Evolutionary conservation across 768 basidiomycete species (phyloP).

Genomic region (Boletus edulis): DNA sequence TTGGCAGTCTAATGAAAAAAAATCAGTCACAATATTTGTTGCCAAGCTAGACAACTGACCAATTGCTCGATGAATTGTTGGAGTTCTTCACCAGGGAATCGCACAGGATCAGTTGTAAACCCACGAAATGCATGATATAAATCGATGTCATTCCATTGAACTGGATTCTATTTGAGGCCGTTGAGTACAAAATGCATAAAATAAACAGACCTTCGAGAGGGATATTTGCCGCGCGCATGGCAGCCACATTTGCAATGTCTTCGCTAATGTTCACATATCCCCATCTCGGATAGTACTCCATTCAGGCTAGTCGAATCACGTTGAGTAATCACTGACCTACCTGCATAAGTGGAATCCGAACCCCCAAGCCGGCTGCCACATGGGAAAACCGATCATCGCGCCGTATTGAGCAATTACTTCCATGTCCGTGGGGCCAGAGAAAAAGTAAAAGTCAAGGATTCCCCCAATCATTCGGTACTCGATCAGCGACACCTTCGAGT

Average conservation of each 20-base stretch:
- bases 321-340: conserved; percentile 25
- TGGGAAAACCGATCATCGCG: conserved; percentile 61
- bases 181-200: not conserved
- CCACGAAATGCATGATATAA: conserved; percentile 66
- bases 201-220: conserved; percentile 64
- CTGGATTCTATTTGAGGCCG: conserved; percentile 29
- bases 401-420: conserved; percentile 73
- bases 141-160: conserved; percentile 81
- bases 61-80: conserved; percentile 52
- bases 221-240: conserved; percentile 65
- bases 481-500: conserved; percentile 55
- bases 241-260: conserved; percentile 50
- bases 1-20: conserved; percentile 17
- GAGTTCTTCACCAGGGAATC: conserved; percentile 56
- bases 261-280: conserved; percentile 54
- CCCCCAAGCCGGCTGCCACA: conserved; percentile 72
- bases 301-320: not conserved
- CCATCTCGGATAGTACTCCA: conserved; percentile 28
- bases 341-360: conserved; percentile 79
- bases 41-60: conserved; percentile 36
- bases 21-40: conserved; percentile 2
- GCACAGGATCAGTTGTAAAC: conserved; percentile 66
- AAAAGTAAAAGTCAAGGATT: conserved; percentile 75
- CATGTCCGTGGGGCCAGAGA: conserved; percentile 51
- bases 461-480: conserved; percentile 77